Conservation (phyloP, 2,329 filamentous ascomycete species). For the Aspergillus terreus region DNA sequence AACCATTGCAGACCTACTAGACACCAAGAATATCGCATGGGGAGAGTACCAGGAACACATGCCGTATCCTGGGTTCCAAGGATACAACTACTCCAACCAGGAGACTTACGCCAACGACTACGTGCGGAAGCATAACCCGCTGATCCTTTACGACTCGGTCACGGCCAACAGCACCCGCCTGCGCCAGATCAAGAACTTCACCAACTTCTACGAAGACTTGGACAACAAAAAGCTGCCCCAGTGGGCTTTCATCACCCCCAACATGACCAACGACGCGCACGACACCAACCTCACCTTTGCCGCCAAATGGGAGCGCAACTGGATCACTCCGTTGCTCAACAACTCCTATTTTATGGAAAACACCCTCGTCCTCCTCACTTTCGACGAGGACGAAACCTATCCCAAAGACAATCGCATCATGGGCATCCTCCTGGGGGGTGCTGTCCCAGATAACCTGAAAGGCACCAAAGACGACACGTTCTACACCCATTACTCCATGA, state of each 20-base stretch:
- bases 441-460: slow-evolving; percentile 60
- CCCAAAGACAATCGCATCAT: slow-evolving; percentile 64
- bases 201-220: slow-evolving; percentile 65
- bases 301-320: slow-evolving; percentile 63
- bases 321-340: slow-evolving; percentile 66
- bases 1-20: slow-evolving; percentile 65
- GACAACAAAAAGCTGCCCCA: slow-evolving; percentile 63
- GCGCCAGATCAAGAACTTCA: slow-evolving; percentile 70
- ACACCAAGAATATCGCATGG: slow-evolving; percentile 63
- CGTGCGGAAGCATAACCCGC: slow-evolving; percentile 75
- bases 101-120: slow-evolving; percentile 66
- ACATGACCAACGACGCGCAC: slow-evolving; percentile 66
- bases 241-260: slow-evolving; percentile 54
- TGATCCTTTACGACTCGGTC: slow-evolving; percentile 63
- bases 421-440: slow-evolving; percentile 69
- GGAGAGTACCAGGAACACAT: slow-evolving; percentile 73
- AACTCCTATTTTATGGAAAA: slow-evolving; percentile 70
- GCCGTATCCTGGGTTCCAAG: slow-evolving; percentile 72
- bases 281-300: slow-evolving; percentile 68
- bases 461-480: slow-evolving; percentile 67
- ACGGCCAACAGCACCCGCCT: slow-evolving; percentile 58
- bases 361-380: slow-evolving; percentile 72
- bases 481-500: slow-evolving; percentile 69
- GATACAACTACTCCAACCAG: slow-evolving; percentile 55
- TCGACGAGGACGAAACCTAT: slow-evolving; percentile 75